A percentile compares a stretch with the other conserved stretches of the same genome.
phyloP scores from a whole-genome alignment of 345 rosid genomes.

The Eucalyptus coolabah region DNA sequence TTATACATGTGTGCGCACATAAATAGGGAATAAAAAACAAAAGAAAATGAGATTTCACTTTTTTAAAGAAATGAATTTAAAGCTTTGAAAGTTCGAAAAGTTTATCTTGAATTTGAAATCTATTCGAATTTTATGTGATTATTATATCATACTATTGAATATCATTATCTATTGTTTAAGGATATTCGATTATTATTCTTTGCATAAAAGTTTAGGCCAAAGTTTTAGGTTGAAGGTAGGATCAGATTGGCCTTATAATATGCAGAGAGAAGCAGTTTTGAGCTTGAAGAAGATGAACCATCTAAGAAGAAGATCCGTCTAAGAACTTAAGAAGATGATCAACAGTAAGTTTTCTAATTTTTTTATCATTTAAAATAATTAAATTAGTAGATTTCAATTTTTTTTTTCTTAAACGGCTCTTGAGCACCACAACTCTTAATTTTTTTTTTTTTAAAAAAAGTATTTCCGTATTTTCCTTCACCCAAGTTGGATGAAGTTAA shows the following conservation, averaged over 20 bases:
- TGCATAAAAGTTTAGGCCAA: background rate
- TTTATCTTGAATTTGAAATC: background rate
- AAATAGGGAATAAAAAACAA: background rate
- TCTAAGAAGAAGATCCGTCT: background rate
- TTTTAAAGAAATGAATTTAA: background rate
- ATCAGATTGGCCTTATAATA: background rate
- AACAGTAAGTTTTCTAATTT: background rate
- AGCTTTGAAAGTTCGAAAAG: background rate
- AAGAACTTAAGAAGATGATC: background rate
- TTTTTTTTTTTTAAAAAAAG: accelerated
- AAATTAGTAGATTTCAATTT: background rate
- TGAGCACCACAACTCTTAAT: background rate
- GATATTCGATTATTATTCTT: background rate
- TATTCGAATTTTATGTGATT: background rate
- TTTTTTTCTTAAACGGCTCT: background rate
- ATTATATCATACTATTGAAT: background rate
- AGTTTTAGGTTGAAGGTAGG: background rate
- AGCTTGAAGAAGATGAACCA: background rate
- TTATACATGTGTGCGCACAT: accelerated
- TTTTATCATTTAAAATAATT: background rate
- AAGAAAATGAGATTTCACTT: background rate
- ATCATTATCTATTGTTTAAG: background rate
- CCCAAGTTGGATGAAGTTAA: background rate
- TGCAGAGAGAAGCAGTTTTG: background rate
- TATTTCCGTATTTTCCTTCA: accelerated